Base-by-base conservation (phyloP, 164 flowering plant species). In the Saururus chinensis region DNA sequence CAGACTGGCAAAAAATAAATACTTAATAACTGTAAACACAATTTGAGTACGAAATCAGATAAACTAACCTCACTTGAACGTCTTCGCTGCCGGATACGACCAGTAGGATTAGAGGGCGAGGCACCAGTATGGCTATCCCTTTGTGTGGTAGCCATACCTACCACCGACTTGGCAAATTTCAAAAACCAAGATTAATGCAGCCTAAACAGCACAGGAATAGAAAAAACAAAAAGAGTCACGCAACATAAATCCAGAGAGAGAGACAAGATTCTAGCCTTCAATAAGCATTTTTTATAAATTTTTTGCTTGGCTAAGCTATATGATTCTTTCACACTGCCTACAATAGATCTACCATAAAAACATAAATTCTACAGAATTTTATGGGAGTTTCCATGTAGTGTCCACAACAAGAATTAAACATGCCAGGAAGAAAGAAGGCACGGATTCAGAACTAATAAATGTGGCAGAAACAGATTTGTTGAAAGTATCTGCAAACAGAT, bases 31-130 rank as follows among this genome's bases (percentile, higher is more conserved):
- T 17, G 11, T 12, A 45, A 45, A 17, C 49, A 45, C 17, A 45
- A 12, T 45, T 45, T 45, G 17, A 10, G 49, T 12, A 12, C 49
- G 17, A 17, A 45, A 45, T 45, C 49, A 19, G 41, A 49, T 14
- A 22, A 37, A 78, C 75, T 22, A 67, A 88, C 95, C 92, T 90
- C 95, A 72, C 40, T 78, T 35, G 91, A 78, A 51, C 88, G 86
- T 61, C 64, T 84, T 16, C 95, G 87, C 37, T 84, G 85, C 55
- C 95, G 84, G 69, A 78, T 37, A 51, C 87, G 79, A 54, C 57
- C 68, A 35, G 75, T 61, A 48, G 87, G 74, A 35, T 84, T 76
- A 54, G 81, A 63, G 14, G 60, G 20, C 3, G 56, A 23, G 40
- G 40, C 21, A n/a, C 22, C 35, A 20, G 45, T 13, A 37, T 37